Percentiles rank a stretch among this genome's conserved stretches.
Evolutionary conservation across 73 alveolate genomes (phyloP).

Genomic region (Vitrella brassicaformis): DNA sequence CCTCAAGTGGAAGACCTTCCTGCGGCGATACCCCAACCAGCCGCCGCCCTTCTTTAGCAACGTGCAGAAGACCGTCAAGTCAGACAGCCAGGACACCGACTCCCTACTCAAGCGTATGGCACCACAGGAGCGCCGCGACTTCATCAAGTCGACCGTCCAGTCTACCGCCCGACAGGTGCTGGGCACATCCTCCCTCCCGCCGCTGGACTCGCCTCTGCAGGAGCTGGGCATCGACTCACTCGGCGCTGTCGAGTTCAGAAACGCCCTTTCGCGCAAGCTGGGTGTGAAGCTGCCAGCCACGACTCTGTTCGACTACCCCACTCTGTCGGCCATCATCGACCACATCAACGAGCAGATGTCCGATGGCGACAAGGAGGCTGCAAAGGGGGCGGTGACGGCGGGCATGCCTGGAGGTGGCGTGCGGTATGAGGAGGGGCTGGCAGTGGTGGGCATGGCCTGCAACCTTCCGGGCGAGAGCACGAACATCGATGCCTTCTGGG

Average conservation of each 20-base stretch:
- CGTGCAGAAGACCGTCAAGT: not conserved
- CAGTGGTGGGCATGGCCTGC: conserved; percentile 15
- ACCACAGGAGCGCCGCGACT: not conserved
- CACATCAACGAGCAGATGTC: not conserved
- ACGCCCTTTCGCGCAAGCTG: not conserved
- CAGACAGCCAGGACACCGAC: not conserved
- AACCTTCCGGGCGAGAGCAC: conserved; percentile 11
- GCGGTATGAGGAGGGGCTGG: not conserved
- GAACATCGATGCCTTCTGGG: conserved; percentile 15
- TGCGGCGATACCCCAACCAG: not conserved
- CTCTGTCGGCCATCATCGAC: conserved; percentile 23
- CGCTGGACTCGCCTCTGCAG: conserved; percentile 16
- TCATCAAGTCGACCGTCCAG: not conserved
- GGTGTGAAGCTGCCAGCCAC: conserved; percentile 34
- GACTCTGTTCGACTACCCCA: conserved; percentile 27
- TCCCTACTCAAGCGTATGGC: not conserved
- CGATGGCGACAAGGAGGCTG: not conserved
- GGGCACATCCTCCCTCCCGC: not conserved
- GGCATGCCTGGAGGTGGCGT: not conserved
- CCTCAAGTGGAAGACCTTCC: not conserved
- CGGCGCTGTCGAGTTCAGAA: not conserved
- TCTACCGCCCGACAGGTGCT: not conserved
- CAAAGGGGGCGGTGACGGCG: not conserved
- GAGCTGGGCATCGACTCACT: conserved; percentile 32
- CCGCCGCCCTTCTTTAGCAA: not conserved